Evolutionary conservation across 495 filamentous ascomycete genomes (phyloP).

Genomic region (Talaromyces adpressus): DNA sequence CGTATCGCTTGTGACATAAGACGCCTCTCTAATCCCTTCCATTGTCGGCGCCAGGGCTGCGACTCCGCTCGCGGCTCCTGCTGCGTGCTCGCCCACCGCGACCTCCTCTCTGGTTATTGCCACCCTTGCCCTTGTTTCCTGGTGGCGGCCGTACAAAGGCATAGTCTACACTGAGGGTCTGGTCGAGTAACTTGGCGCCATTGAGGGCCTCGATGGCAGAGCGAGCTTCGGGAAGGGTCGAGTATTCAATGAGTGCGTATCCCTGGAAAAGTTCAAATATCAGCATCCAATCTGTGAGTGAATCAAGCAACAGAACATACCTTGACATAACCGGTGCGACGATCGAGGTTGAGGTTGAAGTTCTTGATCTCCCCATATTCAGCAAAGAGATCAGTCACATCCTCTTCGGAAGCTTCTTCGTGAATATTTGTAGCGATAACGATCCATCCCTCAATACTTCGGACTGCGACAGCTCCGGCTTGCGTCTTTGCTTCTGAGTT

Average conservation of each 20-base stretch:
- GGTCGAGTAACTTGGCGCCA: slow-evolving; percentile 78
- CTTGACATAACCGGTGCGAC: slow-evolving; percentile 97
- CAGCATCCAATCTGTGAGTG: not conserved
- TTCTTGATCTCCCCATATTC: slow-evolving; percentile 99
- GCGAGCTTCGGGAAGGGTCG: slow-evolving; percentile 76
- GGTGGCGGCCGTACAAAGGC: slow-evolving; percentile 95
- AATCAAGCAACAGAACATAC: slow-evolving; percentile 36
- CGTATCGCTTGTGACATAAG: not conserved
- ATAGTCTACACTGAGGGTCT: slow-evolving; percentile 88
- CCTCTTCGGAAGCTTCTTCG: slow-evolving; percentile 95
- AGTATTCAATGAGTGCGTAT: slow-evolving; percentile 90
- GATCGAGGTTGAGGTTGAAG: slow-evolving; percentile 87
- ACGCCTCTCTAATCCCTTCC: slow-evolving; percentile 24
- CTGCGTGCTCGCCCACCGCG: slow-evolving; percentile 45
- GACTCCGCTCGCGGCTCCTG: slow-evolving; percentile 50
- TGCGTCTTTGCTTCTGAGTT: slow-evolving; percentile 65
- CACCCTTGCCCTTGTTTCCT: slow-evolving; percentile 50
- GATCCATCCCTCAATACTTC: slow-evolving; percentile 99
- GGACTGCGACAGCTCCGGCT: slow-evolving; percentile 80
- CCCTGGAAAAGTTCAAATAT: slow-evolving; percentile 47
- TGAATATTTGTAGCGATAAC: slow-evolving; percentile 94
- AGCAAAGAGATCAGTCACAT: slow-evolving; percentile 86
- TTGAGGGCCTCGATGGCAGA: slow-evolving; percentile 82
- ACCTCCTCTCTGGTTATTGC: slow-evolving; percentile 38
- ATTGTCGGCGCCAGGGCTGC: slow-evolving; percentile 44